Base-by-base conservation (phyloP, 2,329 filamentous ascomycete species). In the Scopulariopsis brevicaulis region DNA sequence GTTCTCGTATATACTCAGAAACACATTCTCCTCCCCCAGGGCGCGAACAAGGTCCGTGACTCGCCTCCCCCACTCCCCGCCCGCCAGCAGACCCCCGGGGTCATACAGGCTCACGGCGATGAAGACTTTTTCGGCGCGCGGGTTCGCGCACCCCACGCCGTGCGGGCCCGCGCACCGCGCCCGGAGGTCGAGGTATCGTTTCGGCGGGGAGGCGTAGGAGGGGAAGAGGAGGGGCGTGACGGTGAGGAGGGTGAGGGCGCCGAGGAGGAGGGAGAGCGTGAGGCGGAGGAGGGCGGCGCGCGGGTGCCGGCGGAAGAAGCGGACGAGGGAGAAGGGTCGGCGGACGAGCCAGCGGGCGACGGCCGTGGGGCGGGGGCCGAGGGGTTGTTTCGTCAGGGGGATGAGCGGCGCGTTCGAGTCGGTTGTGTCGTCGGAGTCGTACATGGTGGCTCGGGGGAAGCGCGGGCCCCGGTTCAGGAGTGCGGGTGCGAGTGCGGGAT, bases 61-160 rank as follows among this genome's bases (percentile, higher is more conserved):
- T 25, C 78, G 76, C 60, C 77, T 67, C 0, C 83, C 86, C 87
- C 87, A 91, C 32, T 74, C 71, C 1, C 86, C 86, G 7, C 75
- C 71, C 0, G 85, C 79, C 22, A 90, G 71, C 2, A 77, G 71
- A 1, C 84, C 85, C 7, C 74, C 73, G 22, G 75, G 73, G 64
- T 90, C 86, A 63, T 87, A 86, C 57, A 91, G 76, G 64, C 84
- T 88, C 18, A 86, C 82, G 1, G 84, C 84, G 56, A 91, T 87
- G 65, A 87, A 90, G n/a, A 90, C 74, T 64, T 83, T 86, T 67
- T 90, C 84, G 55, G 81, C 74, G 52, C 62, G 60, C 0, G 67
- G 63, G 60, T 75, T 75, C 24, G 69, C 73, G 60, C 74, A 72
- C 28, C 73, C 70, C 8, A 65, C 58, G 40, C 61, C 25, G n/a